Conservation (phyloP, 2,329 filamentous ascomycete species). For the Purpureocillium lavendulum region DNA sequence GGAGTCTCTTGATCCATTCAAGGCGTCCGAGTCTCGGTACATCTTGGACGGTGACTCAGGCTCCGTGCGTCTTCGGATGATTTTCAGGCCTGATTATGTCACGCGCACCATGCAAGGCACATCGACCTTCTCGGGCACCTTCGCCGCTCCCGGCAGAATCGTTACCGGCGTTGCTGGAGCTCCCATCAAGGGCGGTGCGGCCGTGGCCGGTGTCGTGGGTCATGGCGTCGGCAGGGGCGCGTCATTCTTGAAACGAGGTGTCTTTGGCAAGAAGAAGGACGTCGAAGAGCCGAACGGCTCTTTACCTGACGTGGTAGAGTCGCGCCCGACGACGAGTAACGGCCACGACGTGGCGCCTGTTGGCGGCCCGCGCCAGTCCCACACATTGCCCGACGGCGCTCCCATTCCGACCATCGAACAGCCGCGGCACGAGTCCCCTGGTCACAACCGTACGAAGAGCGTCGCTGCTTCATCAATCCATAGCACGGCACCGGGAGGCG, state of each 20-base stretch:
- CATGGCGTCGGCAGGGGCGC: slow-evolving; percentile 83
- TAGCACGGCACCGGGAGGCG: slow-evolving; percentile 51
- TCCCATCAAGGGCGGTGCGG: slow-evolving; percentile 86
- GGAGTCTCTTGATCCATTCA: slow-evolving; percentile 76
- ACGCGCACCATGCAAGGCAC: slow-evolving; percentile 80
- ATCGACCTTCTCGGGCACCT: slow-evolving; percentile 87
- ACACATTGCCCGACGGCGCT: slow-evolving; percentile 24
- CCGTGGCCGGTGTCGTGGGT: slow-evolving; percentile 62
- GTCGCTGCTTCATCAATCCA: slow-evolving; percentile 58
- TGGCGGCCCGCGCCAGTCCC: slow-evolving; percentile 32
- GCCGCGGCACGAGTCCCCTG: slow-evolving; percentile 16
- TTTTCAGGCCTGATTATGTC: slow-evolving; percentile 92
- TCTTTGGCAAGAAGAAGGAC: slow-evolving; percentile 64
- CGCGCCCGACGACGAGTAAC: slow-evolving; percentile 22
- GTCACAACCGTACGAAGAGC: slow-evolving; percentile 47
- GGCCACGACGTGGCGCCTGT: slow-evolving; percentile 26
- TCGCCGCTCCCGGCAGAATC: slow-evolving; percentile 79
- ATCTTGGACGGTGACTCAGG: slow-evolving; percentile 85
- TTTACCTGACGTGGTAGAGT: slow-evolving; percentile 30
- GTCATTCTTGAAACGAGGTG: slow-evolving; percentile 79
- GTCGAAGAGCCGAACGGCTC: slow-evolving; percentile 45
- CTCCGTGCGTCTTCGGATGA: slow-evolving; percentile 67
- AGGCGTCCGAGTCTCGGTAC: slow-evolving; percentile 64
- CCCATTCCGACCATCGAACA: slow-evolving; percentile 14
- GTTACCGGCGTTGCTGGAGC: slow-evolving; percentile 73